phyloP scores from a whole-genome alignment of 2,329 filamentous ascomycete genomes.

The Aureobasidium subglaciale region DNA sequence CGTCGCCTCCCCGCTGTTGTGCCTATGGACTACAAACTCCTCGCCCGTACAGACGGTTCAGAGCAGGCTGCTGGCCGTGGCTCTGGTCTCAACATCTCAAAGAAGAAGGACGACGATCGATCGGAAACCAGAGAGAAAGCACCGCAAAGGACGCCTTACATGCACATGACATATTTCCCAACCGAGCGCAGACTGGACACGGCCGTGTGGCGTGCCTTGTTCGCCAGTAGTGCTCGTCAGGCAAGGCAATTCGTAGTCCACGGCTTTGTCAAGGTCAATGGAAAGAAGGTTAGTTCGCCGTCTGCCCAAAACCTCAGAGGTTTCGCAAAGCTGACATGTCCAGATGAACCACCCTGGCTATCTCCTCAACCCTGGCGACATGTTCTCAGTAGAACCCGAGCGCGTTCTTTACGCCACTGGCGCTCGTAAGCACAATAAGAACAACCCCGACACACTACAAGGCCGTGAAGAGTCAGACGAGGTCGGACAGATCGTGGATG shows the following conservation, averaged over 20 bases:
- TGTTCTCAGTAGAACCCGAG: constrained; percentile 92
- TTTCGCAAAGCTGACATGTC: constrained; percentile 7
- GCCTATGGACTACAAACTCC: constrained; percentile 72
- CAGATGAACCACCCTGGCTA: constrained; percentile 92
- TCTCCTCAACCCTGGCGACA: constrained; percentile 89
- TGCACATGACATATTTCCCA: constrained; percentile 92
- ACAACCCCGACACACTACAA: constrained; percentile 18
- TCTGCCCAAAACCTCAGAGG: not conserved
- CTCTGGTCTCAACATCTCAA: constrained; percentile 51
- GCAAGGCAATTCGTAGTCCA: constrained; percentile 92
- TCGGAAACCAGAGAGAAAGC: constrained; percentile 10
- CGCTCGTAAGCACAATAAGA: constrained; percentile 39
- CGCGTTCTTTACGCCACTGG: constrained; percentile 85
- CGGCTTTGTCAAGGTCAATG: constrained; percentile 90
- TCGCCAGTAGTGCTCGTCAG: constrained; percentile 87
- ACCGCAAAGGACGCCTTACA: constrained; percentile 67
- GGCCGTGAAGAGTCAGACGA: constrained; percentile 18
- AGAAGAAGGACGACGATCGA: constrained; percentile 16
- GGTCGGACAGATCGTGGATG: constrained; percentile 10
- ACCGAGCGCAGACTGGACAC: constrained; percentile 86
- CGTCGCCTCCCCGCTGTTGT: constrained; percentile 73
- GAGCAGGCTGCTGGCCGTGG: constrained; percentile 78
- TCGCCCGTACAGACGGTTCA: constrained; percentile 75
- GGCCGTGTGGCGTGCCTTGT: constrained; percentile 88
- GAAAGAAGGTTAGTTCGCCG: constrained; percentile 63